These are phyloP conservation scores for Bipolaris cookei DNA, from an alignment of 2,329 filamentous ascomycete genomes.

Conservation along the genomic window DNA sequence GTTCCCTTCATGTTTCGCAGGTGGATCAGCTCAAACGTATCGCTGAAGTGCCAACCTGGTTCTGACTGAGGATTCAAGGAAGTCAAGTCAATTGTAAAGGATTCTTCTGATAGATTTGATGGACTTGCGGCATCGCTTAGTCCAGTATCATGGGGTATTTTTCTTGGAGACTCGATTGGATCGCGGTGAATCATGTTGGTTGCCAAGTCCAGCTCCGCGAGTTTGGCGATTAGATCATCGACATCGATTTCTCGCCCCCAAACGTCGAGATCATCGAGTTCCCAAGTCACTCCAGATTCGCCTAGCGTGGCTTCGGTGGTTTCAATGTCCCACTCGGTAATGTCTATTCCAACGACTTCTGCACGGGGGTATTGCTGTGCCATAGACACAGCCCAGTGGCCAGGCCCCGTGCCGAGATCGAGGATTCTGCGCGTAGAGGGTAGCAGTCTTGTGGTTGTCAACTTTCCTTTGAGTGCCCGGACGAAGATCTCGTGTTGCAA, in stretches of 20 bases:
- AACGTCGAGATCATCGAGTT: conserved; percentile 49
- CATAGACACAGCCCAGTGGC: conserved; percentile 59
- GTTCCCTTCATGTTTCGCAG: conserved; percentile 56
- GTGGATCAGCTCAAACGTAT: conserved; percentile 59
- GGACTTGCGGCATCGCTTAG: conserved; percentile 7
- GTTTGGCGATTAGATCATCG: conserved; percentile 33
- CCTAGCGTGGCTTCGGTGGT: conserved; percentile 52
- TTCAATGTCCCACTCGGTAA: conserved; percentile 58
- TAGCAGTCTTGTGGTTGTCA: conserved; percentile 45
- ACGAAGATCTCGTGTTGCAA: conserved; percentile 69
- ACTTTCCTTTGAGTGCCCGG: conserved; percentile 42
- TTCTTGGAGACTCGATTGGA: conserved; percentile 24
- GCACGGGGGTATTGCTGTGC: conserved; percentile 52
- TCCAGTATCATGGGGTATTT: conserved; percentile 4
- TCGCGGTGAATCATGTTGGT: conserved; percentile 30
- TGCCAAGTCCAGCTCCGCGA: conserved; percentile 35
- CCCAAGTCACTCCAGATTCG: conserved; percentile 40
- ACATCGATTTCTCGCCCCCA: conserved; percentile 38
- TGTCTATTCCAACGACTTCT: conserved; percentile 58
- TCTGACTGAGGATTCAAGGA: conserved; percentile 29
- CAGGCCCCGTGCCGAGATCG: conserved; percentile 57
- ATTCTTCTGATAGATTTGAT: conserved; percentile 27
- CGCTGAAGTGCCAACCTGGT: conserved; percentile 56
- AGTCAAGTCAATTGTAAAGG: conserved; percentile 31
- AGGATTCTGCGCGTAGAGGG: conserved; percentile 40